A percentile compares a stretch with the other conserved stretches of the same genome.
Evolutionary conservation across 148 eudicot genomes (phyloP).

Genomic region (Chenopodium berlandieri): DNA sequence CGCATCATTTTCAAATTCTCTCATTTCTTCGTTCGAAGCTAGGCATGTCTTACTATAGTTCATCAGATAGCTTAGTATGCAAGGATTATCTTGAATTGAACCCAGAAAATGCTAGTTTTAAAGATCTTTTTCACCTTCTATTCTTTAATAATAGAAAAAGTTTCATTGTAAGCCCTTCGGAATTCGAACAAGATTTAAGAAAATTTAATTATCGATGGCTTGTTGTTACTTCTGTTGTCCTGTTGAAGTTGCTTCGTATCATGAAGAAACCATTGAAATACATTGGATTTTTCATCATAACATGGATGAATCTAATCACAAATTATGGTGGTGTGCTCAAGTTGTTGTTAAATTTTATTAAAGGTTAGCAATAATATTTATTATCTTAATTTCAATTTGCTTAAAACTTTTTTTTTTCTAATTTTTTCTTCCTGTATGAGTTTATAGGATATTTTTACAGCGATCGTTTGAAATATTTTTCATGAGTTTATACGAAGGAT

Average conservation of each 20-base stretch:
- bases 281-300: slow-evolving; percentile 25
- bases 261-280: slow-evolving; percentile 27
- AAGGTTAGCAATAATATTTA: slow-evolving; percentile 19
- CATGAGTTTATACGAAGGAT: too few relatives aligned
- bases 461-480: too few relatives aligned
- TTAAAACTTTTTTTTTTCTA: too few relatives aligned
- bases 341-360: slow-evolving; percentile 21
- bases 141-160: slow-evolving; percentile 14
- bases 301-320: slow-evolving; percentile 32
- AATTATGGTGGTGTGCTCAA: slow-evolving; percentile 27
- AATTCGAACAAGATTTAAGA: slow-evolving; percentile 25
- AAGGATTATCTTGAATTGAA: slow-evolving; percentile 33
- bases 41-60: slow-evolving; percentile 18
- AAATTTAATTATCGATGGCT: slow-evolving; percentile 36
- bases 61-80: slow-evolving; percentile 18
- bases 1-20: not conserved
- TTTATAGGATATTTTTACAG: too few relatives aligned
- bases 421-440: too few relatives aligned
- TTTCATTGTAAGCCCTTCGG: slow-evolving; percentile 23
- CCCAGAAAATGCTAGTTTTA: slow-evolving; percentile 33
- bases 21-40: slow-evolving; percentile 16
- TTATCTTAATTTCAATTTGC: too few relatives aligned
- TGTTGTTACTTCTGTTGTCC: slow-evolving; percentile 31
- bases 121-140: slow-evolving; percentile 28
- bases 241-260: slow-evolving; percentile 26